Conservation (phyloP, 352 stramenopile genomes). For the Globisporangium polare region DNA sequence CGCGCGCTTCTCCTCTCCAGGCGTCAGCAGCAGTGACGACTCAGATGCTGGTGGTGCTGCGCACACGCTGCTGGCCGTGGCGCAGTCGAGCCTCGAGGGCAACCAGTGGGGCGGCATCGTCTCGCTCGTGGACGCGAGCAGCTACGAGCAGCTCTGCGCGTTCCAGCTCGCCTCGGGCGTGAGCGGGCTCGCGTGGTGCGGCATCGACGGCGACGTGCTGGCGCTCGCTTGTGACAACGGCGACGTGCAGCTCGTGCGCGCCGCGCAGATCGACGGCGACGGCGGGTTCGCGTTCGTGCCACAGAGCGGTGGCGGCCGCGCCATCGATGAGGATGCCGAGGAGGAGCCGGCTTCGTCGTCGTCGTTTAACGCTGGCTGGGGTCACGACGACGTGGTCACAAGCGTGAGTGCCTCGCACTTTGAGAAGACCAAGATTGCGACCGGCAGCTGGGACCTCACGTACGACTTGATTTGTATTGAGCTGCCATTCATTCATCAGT, state of each 20-base stretch:
- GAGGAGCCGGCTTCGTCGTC: background rate
- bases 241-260: conserved; percentile 48
- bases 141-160: conserved; percentile 37
- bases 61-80: conserved; percentile 44
- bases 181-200: conserved; percentile 49
- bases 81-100: conserved; percentile 68
- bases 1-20: background rate
- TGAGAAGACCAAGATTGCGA: conserved; percentile 43
- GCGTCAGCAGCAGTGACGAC: too few species aligned
- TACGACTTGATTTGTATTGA: conserved; percentile 20
- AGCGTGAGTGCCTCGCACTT: conserved; percentile 39
- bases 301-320: background rate
- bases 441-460: conserved; percentile 69
- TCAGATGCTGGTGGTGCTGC: conserved; percentile 19
- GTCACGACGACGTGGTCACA: conserved; percentile 74
- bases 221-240: conserved; percentile 69
- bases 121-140: conserved; percentile 39
- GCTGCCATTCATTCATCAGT: background rate
- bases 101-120: conserved; percentile 72
- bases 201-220: conserved; percentile 41
- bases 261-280: conserved; percentile 34
- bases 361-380: conserved; percentile 13
- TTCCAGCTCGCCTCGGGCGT: conserved; percentile 47
- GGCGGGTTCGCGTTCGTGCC: conserved; percentile 40
- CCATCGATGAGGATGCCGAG: background rate